Conservation (phyloP, 2,329 filamentous ascomycete genomes). For the Clarireedia paspali region DNA sequence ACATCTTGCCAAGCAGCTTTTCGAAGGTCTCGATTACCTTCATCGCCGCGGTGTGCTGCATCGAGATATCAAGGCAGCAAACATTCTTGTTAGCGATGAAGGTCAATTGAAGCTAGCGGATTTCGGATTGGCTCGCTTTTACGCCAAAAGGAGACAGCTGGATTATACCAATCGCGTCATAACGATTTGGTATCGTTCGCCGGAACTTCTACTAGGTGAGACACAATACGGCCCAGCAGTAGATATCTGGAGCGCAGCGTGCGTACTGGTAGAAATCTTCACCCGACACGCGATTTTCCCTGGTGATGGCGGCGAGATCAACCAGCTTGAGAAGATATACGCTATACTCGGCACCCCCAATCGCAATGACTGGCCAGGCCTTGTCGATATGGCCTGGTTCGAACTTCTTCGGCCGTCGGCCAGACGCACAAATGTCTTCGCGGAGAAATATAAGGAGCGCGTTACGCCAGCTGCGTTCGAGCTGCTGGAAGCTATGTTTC, state of each 20-base stretch:
- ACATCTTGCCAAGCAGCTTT: slow-evolving; percentile 84
- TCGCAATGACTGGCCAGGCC: slow-evolving; percentile 74
- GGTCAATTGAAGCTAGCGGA: slow-evolving; percentile 90
- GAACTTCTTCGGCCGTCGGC: slow-evolving; percentile 77
- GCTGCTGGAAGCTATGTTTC: slow-evolving; percentile 75
- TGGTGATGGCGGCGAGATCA: slow-evolving; percentile 91
- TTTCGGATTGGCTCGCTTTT: slow-evolving; percentile 93
- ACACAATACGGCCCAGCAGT: slow-evolving; percentile 85
- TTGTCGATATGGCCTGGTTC: slow-evolving; percentile 96
- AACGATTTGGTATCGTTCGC: slow-evolving; percentile 95
- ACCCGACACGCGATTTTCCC: slow-evolving; percentile 90
- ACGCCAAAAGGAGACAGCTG: slow-evolving; percentile 81
- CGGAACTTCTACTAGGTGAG: slow-evolving; percentile 83
- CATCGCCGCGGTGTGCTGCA: slow-evolving; percentile 91
- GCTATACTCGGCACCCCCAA: slow-evolving; percentile 83
- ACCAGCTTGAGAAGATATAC: slow-evolving; percentile 96
- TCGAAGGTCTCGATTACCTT: slow-evolving; percentile 88
- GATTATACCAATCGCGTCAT: slow-evolving; percentile 99
- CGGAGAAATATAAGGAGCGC: slow-evolving; percentile 71
- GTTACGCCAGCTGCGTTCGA: slow-evolving; percentile 77
- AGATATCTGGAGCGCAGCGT: slow-evolving; percentile 95
- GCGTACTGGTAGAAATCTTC: slow-evolving; percentile 95
- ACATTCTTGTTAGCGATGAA: slow-evolving; percentile 86
- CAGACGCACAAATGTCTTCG: slow-evolving; percentile 66
- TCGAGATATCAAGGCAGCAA: slow-evolving; percentile 96